These are phyloP conservation scores for Mucuna pruriens DNA, from an alignment of 306 rosid species.

Conservation along the genomic window DNA sequence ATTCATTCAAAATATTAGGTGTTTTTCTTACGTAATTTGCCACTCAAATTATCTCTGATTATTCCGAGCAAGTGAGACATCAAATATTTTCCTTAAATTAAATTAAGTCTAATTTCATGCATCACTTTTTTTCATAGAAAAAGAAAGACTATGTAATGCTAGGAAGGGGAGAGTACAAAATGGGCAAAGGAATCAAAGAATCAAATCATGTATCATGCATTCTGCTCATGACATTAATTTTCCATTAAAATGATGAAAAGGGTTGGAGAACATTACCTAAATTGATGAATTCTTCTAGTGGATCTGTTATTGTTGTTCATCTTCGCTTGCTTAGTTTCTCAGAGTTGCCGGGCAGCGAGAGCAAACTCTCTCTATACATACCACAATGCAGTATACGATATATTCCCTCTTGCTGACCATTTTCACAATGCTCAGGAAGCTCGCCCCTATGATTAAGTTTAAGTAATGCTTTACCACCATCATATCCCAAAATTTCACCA, in stretches of 20 bases:
- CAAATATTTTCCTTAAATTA: neutral
- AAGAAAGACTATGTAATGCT: too few relatives aligned
- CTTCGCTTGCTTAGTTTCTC: too few relatives aligned
- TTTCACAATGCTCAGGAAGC: neutral
- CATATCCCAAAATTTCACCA: neutral
- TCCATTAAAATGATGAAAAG: too few relatives aligned
- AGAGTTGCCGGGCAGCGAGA: neutral
- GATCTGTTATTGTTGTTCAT: too few relatives aligned
- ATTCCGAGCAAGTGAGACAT: neutral
- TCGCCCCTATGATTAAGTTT: neutral
- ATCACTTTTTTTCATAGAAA: neutral
- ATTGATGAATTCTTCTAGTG: too few relatives aligned
- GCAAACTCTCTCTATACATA: constrained; percentile 5
- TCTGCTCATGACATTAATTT: too few relatives aligned
- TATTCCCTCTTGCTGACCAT: neutral
- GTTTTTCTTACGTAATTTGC: too few relatives aligned
- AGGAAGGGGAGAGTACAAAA: neutral
- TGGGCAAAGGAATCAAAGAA: too few relatives aligned
- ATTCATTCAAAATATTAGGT: neutral
- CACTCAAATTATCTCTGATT: neutral
- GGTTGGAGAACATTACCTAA: too few relatives aligned
- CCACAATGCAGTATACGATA: too few relatives aligned
- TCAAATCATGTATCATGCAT: too few relatives aligned
- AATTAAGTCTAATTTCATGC: neutral
- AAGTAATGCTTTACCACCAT: neutral